Base-by-base conservation (phyloP, 176 grass and related monocot species). In the Bonia amplexicaulis region DNA sequence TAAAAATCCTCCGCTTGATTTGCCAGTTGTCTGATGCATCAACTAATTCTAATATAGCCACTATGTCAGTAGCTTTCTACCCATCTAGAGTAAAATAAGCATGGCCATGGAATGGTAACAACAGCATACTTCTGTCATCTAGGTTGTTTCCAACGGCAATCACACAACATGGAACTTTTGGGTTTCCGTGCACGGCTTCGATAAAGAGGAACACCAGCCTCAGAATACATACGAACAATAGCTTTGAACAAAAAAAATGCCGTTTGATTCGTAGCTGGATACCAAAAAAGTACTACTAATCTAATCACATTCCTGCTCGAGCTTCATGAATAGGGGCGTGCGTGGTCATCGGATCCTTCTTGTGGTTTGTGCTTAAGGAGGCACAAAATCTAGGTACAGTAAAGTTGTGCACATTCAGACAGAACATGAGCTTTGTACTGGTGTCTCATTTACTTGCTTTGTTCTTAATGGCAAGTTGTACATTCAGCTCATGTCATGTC, bases 81-180 rank as follows among this genome's bases (percentile, higher is more conserved):
- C 69, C 72, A 73, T 65, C 25, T 17, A 71, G 9, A 71, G 26
- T 66, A 37, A 71, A 73, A 78, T 71, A 78, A 33, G 25, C 57
- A 78, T 20, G 13, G 15, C 16, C 41, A 80, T 69, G 49, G 49
- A 33, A 61, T 31, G 23, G 66, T 71, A 55, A 64, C 80, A 85
- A 60, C 31, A 63, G 29, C n/a, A 77, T 51, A 60, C 22, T 84
- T 84, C 25, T 40, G 60, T 84, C 85, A 63, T 69, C 29, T 71
- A 77, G 44, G 54, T 72, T 77, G 0, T 64, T 67, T 63, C 68
- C 77, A 84, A 69, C 31, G 9, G 52, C 41, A 45, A 69, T 75
- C 61, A 84, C 41, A 74, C 29, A 69, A 68, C 26, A 14, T 25
- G 64, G 89, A 87, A 87, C 69, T 76, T 87, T 87, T 91, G 44